Evolutionary conservation across 345 rosid species (phyloP).

Genomic region (Anacardium occidentale): DNA sequence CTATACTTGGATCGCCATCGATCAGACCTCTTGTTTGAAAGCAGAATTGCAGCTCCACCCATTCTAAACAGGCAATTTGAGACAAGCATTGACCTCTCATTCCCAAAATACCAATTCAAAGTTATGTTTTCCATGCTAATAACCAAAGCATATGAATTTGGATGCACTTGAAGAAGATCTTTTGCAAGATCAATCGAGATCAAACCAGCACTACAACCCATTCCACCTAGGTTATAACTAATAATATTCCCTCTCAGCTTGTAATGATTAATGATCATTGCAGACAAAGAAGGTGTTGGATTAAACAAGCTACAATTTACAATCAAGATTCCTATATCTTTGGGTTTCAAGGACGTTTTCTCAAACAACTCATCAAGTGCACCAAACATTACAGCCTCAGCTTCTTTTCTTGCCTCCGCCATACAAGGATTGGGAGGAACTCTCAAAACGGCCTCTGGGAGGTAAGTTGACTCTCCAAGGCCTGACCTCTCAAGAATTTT

Average conservation of each 20-base stretch:
- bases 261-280: conserved; percentile 47
- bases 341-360: conserved; percentile 36
- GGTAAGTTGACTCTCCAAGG: conserved; percentile 44
- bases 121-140: conserved; percentile 44
- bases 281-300: conserved; percentile 53
- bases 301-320: conserved; percentile 55
- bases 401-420: conserved; percentile 51
- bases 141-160: conserved; percentile 45
- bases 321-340: conserved; percentile 26
- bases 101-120: conserved; percentile 22
- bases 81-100: conserved; percentile 24
- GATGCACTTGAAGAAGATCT: conserved; percentile 39
- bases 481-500: conserved; percentile 52
- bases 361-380: conserved; percentile 49
- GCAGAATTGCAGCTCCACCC: conserved; percentile 23
- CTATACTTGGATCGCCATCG: conserved; percentile 11
- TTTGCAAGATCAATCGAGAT: conserved; percentile 25
- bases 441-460: conserved; percentile 41
- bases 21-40: conserved; percentile 21
- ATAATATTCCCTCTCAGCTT: conserved; percentile 47
- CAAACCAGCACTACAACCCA: conserved; percentile 54
- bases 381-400: conserved; percentile 51
- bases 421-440: conserved; percentile 37
- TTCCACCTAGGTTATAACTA: conserved; percentile 51
- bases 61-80: conserved; percentile 29